A percentile compares a stretch with the other conserved stretches of the same genome.
phyloP scores from a whole-genome alignment of 176 grass and related monocot genomes.

The Triticum turgidum region DNA sequence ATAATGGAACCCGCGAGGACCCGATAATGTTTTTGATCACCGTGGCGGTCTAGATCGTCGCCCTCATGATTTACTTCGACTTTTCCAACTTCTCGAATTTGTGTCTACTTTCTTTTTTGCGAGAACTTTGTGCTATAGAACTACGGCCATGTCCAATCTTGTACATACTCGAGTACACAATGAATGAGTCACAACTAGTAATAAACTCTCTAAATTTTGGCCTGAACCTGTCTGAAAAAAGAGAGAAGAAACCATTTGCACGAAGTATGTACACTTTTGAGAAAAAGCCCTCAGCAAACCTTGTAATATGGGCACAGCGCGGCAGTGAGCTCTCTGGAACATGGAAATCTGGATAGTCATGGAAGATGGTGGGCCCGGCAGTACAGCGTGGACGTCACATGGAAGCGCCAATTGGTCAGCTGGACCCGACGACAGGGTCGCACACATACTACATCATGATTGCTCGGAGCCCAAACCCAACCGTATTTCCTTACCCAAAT shows the following conservation, averaged over 20 bases:
- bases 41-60: background rate
- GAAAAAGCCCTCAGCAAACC: background rate
- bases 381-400: conserved; percentile 42
- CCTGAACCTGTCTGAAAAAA: too few species aligned
- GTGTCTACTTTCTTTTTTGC: too few species aligned
- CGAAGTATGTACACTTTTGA: background rate
- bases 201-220: too few species aligned
- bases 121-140: background rate
- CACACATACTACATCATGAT: background rate
- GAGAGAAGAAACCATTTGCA: too few species aligned
- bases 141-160: background rate
- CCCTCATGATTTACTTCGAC: background rate
- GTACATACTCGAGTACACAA: too few species aligned
- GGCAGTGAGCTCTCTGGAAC: background rate
- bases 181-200: too few species aligned
- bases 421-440: background rate
- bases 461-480: background rate
- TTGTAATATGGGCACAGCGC: background rate
- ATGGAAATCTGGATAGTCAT: background rate
- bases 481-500: background rate
- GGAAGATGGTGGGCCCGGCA: conserved; percentile 8
- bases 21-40: background rate
- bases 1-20: too few species aligned
- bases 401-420: conserved; percentile 20
- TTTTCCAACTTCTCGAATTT: too few species aligned